These are phyloP conservation scores for Chloroidium sp. DNA, from an alignment of 163 green algal genomes.

Conservation along the genomic window DNA sequence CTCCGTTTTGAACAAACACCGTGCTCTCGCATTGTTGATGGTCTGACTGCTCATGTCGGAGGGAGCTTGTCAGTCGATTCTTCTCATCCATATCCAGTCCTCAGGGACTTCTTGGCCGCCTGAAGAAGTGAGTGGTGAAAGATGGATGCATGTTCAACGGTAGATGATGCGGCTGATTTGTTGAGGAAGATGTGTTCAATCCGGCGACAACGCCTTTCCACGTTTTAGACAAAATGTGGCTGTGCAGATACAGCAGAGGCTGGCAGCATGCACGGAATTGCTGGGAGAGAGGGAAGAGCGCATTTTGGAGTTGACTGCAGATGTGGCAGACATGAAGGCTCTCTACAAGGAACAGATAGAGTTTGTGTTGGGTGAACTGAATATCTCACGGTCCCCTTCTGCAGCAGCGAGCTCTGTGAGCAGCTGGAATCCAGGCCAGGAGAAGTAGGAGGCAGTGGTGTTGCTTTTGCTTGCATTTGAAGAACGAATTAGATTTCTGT, in stretches of 20 bases:
- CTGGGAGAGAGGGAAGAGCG: conserved; percentile 71
- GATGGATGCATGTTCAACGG: too few relatives aligned
- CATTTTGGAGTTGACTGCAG: conserved; percentile 75
- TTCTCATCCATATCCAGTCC: too few relatives aligned
- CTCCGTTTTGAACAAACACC: not conserved
- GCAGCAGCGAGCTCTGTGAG: not conserved
- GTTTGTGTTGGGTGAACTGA: conserved; percentile 34
- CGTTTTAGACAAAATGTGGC: not conserved
- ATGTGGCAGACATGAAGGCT: conserved; percentile 76
- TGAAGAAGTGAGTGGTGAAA: too few relatives aligned
- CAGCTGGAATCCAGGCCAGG: not conserved
- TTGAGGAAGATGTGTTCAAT: too few relatives aligned
- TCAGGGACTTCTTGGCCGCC: too few relatives aligned
- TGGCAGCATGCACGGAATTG: conserved; percentile 49
- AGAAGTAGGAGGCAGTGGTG: not conserved
- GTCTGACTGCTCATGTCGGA: conserved; percentile 34
- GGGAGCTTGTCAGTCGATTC: too few relatives aligned
- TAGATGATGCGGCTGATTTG: too few relatives aligned
- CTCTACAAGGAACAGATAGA: conserved; percentile 82
- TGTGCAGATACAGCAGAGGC: conserved; percentile 13
- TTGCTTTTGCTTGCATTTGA: not conserved
- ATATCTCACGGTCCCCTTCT: not conserved
- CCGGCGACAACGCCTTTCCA: too few relatives aligned
- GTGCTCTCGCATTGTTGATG: conserved; percentile 33
- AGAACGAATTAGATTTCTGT: not conserved